Base-by-base conservation (phyloP, 164 flowering plant species). In the Brasenia schreberi region DNA sequence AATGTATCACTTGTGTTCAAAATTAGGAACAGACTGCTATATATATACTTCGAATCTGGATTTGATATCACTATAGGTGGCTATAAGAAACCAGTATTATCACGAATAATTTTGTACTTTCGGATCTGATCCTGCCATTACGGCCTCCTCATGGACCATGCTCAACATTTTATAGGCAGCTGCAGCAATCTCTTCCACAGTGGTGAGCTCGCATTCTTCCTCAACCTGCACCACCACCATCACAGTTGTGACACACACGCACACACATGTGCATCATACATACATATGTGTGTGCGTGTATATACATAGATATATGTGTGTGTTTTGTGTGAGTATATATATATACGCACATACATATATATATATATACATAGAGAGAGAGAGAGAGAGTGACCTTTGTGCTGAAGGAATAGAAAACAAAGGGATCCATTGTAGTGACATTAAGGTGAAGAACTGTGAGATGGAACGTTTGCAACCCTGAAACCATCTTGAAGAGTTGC, bases 381-480 rank as follows among this genome's bases (percentile, higher is more conserved):
- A 49, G 10, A 49, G 10, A 49, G 2, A 49, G 10, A 49, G 45
- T 18, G 81, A 92, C 98, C 98, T 93, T 93, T 66, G 77, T 85
- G 77, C 92, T 90, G 64, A 93, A 75, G 19, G 97, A 87, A 79
- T 90, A 93, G 69, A 88, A 82, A 49, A 84, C 92, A 43, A 84
- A 65, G 2, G 86, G 76, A 61, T 81, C 87, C 73, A 87, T 69
- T 39, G 90, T 78, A 72, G 89, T 86, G 76, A 90, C 83, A 79
- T 80, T 93, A 76, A 90, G 88, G 74, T 93, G 98, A 62, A 93
- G 92, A 59, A 93, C 77, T 64, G 86, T 66, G 61, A 93, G 84
- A 52, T 67, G 72, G 60, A 88, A 81, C 3, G 81, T 45, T 7
- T 90, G 96, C 44, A 92, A 81, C 0, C 83, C 87, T 19, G 81